Base-by-base conservation (phyloP, 2,329 filamentous ascomycete species). In the Ophiostoma tasmaniense region DNA sequence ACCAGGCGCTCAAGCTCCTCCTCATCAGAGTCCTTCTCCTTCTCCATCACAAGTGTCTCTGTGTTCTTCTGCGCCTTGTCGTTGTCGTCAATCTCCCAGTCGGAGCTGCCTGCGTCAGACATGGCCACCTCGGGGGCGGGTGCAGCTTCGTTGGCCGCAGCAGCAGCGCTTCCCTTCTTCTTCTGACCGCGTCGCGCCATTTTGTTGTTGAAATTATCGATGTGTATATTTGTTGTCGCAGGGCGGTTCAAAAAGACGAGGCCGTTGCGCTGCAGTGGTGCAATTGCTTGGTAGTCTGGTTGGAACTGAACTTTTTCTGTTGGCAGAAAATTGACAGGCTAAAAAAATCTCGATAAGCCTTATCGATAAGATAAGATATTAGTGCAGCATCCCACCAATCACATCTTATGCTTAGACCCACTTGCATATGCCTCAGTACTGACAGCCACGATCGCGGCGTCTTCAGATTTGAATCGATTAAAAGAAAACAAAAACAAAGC, bases 1-100 rank as follows among this genome's bases (percentile, higher is more conserved):
- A 99, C 90, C 71, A 97, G 81, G 73, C 89, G 87, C 80, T 97
- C 94, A 37, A 97, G 86, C 76, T 94, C 92, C 75, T 90, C 87
- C 77, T 97, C 93, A 67, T 90, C 88, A 17, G 87, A 88, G 76
- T 96, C 92, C 76, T 94, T 95, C 66, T 90, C 89, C 68, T 76
- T 78, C 67, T 79, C 73, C 68, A 71, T 69, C 68, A 67, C 68
- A 10, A 66, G 25, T 66, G 68, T 73, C 37, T 72, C 73, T 61
- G 70, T 67, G n/a, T 8, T 39, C 70, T 68, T 35, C 59, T 33
- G 68, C 67, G 17, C 70, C 71, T 62, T 65, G 52, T 28, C 68
- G 70, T 10, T 72, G 71, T 71, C 70, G 39, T 72, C 74, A 59
- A 76, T 76, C 17, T 73, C 72, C 65, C 76, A 75, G 50, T 76